Percentiles rank a stretch among this genome's conserved stretches.
Evolutionary conservation across 2,329 filamentous ascomycete species (phyloP).

Genomic region (Onygenales sp.): DNA sequence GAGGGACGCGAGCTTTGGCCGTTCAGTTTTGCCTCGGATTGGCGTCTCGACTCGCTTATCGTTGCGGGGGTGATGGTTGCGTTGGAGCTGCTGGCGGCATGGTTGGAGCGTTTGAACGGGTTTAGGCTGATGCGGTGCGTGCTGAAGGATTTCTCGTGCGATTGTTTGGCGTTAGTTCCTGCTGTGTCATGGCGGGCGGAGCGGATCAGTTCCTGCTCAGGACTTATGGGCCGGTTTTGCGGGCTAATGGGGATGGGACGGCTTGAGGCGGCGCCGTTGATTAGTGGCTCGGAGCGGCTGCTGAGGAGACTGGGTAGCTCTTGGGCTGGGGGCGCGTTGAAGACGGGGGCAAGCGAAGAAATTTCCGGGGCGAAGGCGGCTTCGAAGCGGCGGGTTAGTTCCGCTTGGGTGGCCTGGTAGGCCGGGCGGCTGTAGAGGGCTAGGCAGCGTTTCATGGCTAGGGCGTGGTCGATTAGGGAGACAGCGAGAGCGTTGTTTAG

Average conservation of each 20-base stretch:
- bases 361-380: conserved; percentile 52
- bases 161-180: conserved; percentile 19
- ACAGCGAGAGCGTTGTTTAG: conserved; percentile 74
- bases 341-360: conserved; percentile 43
- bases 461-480: conserved; percentile 78
- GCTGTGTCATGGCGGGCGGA: conserved; percentile 16
- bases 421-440: conserved; percentile 54
- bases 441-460: conserved; percentile 77
- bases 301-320: conserved; percentile 37
- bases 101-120: conserved; percentile 32
- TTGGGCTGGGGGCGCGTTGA: conserved; percentile 17
- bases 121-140: conserved; percentile 35
- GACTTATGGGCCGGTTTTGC: conserved; percentile 22
- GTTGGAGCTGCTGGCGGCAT: conserved; percentile 26
- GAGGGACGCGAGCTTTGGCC: conserved; percentile 10
- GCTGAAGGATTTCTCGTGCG: conserved; percentile 27
- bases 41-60: conserved; percentile 2
- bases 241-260: conserved; percentile 9
- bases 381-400: conserved; percentile 31
- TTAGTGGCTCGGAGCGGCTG: conserved; percentile 20
- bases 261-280: conserved; percentile 16
- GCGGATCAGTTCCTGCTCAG: conserved; percentile 27
- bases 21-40: conserved; percentile 9
- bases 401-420: conserved; percentile 38
- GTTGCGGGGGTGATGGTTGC: conserved; percentile 21